Evolutionary conservation across 768 basidiomycete species (phyloP), one percentile per base, ranked within the genome.

Genomic region (Russula lepida): DNA sequence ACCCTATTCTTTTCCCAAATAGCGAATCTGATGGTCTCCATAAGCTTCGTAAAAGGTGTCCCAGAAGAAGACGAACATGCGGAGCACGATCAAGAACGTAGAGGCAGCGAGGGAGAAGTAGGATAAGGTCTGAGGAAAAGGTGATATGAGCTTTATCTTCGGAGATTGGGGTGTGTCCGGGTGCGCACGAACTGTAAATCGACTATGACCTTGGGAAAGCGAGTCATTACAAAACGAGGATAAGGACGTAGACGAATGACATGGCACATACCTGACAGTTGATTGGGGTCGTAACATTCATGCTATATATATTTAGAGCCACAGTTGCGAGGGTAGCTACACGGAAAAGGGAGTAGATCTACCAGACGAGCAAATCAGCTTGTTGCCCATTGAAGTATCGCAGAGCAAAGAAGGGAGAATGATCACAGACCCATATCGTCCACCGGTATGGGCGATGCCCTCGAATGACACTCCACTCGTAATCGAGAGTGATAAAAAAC

Each of bases 261-360:
- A 54, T 4, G 13, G n/a, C 1, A 44, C 49, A 2, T 13, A 61
- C 63, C 17, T 64, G 41, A 55, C 63, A 64, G 8, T 53, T 44
- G 37, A 61, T 53, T 27, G 23, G 15, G 5, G 2, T 25, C 4
- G 23, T 6, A 23, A 11, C 2, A 4, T 51, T n/a, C 7, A 63
- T 4, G 0, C 19, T n/a, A 9, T 55, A 4, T 6, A 63, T 8
- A 6, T 59, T 46, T 2, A 59, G 21, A 4, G 25, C 23, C 9
- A 55, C 62, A 21, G 28, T 2, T 15, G 39, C 7, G 25, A 63
- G 57, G 27, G 62, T 30, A 27, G n/a, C 1, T 3, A 35, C 3
- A 12, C 62, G 58, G 2, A 52, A 44, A 4, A 63, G 23, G 28
- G 53, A 63, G 19, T 63, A 63, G 28, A 63, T 35, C 62, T 63